phyloP scores from a whole-genome alignment of 148 eudicot genomes.

The Limonium bicolor region DNA sequence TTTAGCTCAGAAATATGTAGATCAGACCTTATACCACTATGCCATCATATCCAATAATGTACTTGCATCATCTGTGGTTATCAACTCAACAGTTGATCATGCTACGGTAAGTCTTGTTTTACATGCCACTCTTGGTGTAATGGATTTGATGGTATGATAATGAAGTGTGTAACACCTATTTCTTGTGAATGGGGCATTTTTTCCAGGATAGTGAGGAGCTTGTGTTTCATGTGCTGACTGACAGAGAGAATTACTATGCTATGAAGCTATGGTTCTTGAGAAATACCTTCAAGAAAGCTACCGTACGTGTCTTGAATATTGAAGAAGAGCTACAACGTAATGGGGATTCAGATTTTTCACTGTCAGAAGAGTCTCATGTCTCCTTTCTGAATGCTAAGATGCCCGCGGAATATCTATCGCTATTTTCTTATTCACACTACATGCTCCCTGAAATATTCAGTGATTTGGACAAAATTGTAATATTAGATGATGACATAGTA shows the following conservation, averaged over 20 bases:
- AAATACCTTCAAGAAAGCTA: constrained; percentile 52
- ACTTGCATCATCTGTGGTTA: constrained; percentile 71
- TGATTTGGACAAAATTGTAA: constrained; percentile 53
- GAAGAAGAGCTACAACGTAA: constrained; percentile 38
- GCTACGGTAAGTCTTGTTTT: constrained; percentile 39
- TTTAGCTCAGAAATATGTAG: constrained; percentile 23
- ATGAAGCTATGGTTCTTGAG: constrained; percentile 75
- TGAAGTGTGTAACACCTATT: no score
- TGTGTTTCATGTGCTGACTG: constrained; percentile 87
- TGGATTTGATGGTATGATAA: constrained; percentile 1
- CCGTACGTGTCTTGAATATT: constrained; percentile 62
- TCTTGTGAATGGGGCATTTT: constrained; percentile 11
- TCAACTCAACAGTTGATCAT: constrained; percentile 79
- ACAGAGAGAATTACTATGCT: constrained; percentile 66
- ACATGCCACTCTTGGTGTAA: neutral
- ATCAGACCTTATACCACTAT: constrained; percentile 60
- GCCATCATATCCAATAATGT: constrained; percentile 79
- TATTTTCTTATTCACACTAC: constrained; percentile 74
- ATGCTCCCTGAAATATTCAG: constrained; percentile 60
- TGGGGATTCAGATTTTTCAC: constrained; percentile 21
- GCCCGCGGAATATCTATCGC: constrained; percentile 49
- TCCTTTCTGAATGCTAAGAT: constrained; percentile 35
- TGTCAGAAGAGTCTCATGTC: constrained; percentile 72
- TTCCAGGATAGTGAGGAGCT: constrained; percentile 68
- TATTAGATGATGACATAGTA: constrained; percentile 78